Evolutionary conservation across 192 early-diverging fungal genomes (phyloP), one percentile per base, ranked within the genome.

Genomic region (Podila minutissima): DNA sequence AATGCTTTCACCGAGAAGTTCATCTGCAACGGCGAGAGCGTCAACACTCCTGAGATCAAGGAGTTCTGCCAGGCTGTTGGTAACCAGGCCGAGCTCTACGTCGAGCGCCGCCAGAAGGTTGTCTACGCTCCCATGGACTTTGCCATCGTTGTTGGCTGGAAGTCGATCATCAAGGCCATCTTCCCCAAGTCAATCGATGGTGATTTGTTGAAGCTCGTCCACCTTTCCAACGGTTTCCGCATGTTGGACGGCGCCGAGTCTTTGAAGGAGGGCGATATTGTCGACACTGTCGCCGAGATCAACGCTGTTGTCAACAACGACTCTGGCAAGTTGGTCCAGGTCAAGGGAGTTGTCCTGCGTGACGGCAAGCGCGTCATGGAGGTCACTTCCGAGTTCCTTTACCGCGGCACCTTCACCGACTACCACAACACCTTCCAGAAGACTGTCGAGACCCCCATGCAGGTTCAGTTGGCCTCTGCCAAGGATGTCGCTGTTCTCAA

Each of bases 101-200:
- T 87, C 63, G 93, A 94, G 35, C 92, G 89, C 73, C 92, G 92
- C 71, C 92, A 91, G 72, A 88, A 92, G 82, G 83, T 90, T 29
- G 81, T 91, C 31, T 88, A 84, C 73, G 91, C 92, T 53, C 97
- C 97, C 26, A 93, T 98, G 94, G 95, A 97, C 86, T 97, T 95
- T 86, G 95, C 94, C 64, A 98, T 98, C 67, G 94, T 96, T 63
- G 94, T 94, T 64, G 95, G 93, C 41, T 93, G 96, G 96, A 89
- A 92, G 89, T 88, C 93, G 38, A 93, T 97, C 65, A 93, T 96
- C 82, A 94, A 94, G 86, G 95, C 94, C 26, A 95, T 98, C 62
- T 89, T 96, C 87, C 94, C 96, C 61, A 94, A 94, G 83, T 93
- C 95, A 28, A 95, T 98, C 66, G 94, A 98, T 81, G 97, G 95